Conservation (phyloP, 371 early-diverging fungal species). For the Mucor mucedo region DNA sequence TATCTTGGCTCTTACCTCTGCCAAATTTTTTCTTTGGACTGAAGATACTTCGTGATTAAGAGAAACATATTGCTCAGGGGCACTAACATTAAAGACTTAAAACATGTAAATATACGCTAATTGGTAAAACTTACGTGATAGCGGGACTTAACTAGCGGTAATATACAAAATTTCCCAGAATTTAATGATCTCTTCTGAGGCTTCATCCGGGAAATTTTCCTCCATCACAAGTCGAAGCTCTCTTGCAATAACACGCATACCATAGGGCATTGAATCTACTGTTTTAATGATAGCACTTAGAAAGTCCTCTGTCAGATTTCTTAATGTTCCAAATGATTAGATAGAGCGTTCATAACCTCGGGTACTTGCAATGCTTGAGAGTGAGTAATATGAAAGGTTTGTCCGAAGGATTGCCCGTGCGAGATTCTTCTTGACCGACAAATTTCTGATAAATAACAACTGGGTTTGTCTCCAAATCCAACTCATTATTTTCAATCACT, state of each 20-base stretch:
- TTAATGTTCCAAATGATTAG: constrained; percentile 77
- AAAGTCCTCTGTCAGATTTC: constrained; percentile 81
- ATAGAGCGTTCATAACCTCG: constrained; percentile 80
- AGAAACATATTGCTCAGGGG: constrained; percentile 96
- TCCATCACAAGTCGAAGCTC: constrained; percentile 82
- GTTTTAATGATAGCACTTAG: constrained; percentile 80
- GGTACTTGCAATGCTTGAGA: constrained; percentile 86
- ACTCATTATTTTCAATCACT: constrained; percentile 72
- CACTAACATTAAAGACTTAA: constrained; percentile 27
- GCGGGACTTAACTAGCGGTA: constrained; percentile 97
- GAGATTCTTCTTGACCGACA: constrained; percentile 89
- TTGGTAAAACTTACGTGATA: constrained; percentile 61
- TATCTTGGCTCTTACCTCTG: constrained; percentile 59
- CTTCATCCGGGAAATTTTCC: constrained; percentile 82
- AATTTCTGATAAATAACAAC: constrained; percentile 87
- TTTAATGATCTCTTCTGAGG: constrained; percentile 80
- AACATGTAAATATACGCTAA: not conserved
- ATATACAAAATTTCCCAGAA: constrained; percentile 94
- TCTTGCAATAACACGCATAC: constrained; percentile 94
- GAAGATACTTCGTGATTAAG: constrained; percentile 84
- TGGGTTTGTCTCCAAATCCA: constrained; percentile 94
- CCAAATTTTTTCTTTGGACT: constrained; percentile 92
- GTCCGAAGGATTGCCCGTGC: constrained; percentile 82
- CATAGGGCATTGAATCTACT: constrained; percentile 89
- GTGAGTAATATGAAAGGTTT: constrained; percentile 79